Base-by-base conservation (phyloP, 2,329 filamentous ascomycete species). In the Penicillium griseofulvum region DNA sequence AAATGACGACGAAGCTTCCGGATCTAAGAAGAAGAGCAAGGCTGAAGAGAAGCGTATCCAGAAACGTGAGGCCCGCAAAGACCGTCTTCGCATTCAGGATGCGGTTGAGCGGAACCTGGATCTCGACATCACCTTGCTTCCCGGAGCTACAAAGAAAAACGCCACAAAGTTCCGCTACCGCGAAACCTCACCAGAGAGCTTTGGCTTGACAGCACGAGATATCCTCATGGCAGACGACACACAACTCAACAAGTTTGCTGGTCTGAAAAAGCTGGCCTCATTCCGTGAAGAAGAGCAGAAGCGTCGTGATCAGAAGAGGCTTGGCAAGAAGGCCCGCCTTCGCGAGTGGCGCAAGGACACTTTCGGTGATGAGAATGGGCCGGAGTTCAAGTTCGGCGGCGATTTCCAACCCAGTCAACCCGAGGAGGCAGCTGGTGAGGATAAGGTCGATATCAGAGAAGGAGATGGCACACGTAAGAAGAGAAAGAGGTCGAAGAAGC, bases 271-370 rank as follows among this genome's bases (percentile, higher is more conserved):
- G 78, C 83, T 97, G 56, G 92, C 93, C 5, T 81, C 89, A 5
- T 99, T 94, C 79, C 84, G 94, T 54, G 92, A 97, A 70, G 79
- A 81, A 3, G 89, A 92, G 66, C 94, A 95, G 82, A 97, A 97
- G 81, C 82, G 83, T 63, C 89, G 87, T 67, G 94, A 99, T 70
- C 86, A 87, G 77, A 96, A 96, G 81, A 83, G 84, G 65, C 81
- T 97, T 29, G 89, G 90, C 61, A 99, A 97, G 83, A 97, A 97
- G 78, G 90, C 90, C 8, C 83, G 93, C 19, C 79, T 99, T 57
- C 81, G 91, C 68, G 84, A 97, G 76, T 99, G 94, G 94, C 85
- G 86, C 45, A 80, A 82, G 68, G 85, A 87, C 37, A 85, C 83
- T 0, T 88, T 88, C 74, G 86, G 86, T 5, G 77, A 81, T 62